A percentile compares a stretch with the other conserved stretches of the same genome.
phyloP scores from a whole-genome alignment of 2,329 filamentous ascomycete species.

The Neofusicoccum sp. region DNA sequence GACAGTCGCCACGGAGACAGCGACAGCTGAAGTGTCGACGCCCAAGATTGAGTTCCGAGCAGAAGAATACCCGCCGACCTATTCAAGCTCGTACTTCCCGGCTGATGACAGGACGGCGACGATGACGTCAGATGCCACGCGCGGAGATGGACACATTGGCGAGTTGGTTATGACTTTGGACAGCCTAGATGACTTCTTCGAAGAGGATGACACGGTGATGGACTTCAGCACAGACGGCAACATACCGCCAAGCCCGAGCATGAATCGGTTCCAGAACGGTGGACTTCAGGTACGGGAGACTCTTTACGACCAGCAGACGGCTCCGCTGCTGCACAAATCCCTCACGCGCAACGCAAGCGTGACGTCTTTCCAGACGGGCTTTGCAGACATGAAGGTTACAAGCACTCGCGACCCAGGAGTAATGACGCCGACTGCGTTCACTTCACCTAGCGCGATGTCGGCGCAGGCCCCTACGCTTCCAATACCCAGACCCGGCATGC shows the following conservation, averaged over 20 bases:
- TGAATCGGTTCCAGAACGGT: conserved; percentile 27
- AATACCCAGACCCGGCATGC: conserved; percentile 62
- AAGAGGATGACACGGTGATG: conserved; percentile 42
- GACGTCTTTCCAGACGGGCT: conserved; percentile 81
- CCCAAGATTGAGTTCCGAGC: conserved; percentile 89
- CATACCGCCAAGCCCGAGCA: conserved; percentile 32
- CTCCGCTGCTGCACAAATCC: conserved; percentile 85
- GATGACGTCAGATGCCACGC: conserved; percentile 84
- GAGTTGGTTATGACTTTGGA: conserved; percentile 69
- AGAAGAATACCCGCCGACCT: conserved; percentile 68
- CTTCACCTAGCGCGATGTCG: conserved; percentile 31
- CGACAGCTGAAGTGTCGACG: conserved; percentile 63
- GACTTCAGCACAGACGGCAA: conserved; percentile 34
- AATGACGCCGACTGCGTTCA: conserved; percentile 59
- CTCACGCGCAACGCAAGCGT: conserved; percentile 68
- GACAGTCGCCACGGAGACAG: conserved; percentile 58
- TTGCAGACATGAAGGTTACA: conserved; percentile 67
- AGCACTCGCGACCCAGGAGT: conserved; percentile 52
- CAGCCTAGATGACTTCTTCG: conserved; percentile 56
- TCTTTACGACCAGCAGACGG: conserved; percentile 88
- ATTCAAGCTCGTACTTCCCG: conserved; percentile 64
- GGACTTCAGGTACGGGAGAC: conserved; percentile 71
- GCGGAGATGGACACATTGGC: conserved; percentile 70
- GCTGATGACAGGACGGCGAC: conserved; percentile 74
- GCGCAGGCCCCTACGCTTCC: conserved; percentile 30